phyloP scores from a whole-genome alignment of 768 basidiomycete species.

The Hypholoma fasciculare region DNA sequence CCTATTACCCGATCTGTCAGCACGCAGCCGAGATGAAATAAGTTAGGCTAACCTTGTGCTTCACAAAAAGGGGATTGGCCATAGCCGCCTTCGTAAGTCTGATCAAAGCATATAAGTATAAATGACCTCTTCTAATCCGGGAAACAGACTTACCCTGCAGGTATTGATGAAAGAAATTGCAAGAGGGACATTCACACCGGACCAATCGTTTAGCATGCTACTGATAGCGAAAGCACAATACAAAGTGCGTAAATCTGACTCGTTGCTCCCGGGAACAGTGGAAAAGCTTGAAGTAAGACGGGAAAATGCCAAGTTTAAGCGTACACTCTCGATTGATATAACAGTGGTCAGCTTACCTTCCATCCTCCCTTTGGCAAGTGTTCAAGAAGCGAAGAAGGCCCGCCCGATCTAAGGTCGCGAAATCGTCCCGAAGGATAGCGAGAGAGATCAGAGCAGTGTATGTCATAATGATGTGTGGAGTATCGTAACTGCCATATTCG shows the following conservation, averaged over 20 bases:
- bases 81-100: conserved; percentile 95
- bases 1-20: conserved; percentile 42
- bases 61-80: conserved; percentile 82
- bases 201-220: conserved; percentile 79
- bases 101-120: conserved; percentile 8
- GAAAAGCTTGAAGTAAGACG: conserved; percentile 54
- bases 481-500: conserved; percentile 52
- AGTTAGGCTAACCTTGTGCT: conserved; percentile 65
- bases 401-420: conserved; percentile 63
- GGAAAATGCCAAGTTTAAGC: not conserved
- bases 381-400: conserved; percentile 70
- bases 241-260: conserved; percentile 79
- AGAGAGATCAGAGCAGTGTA: conserved; percentile 88
- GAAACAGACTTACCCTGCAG: conserved; percentile 61
- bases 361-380: conserved; percentile 75
- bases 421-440: conserved; percentile 85
- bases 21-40: not conserved
- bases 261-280: conserved; percentile 62
- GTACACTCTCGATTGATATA: not conserved
- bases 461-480: conserved; percentile 89
- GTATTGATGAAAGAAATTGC: conserved; percentile 64
- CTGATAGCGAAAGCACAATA: conserved; percentile 90
- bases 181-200: conserved; percentile 59
- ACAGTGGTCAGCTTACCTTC: conserved; percentile 57
- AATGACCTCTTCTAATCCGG: not conserved